phyloP scores from a whole-genome alignment of 305 asterid species.

The Striga hermonthica region DNA sequence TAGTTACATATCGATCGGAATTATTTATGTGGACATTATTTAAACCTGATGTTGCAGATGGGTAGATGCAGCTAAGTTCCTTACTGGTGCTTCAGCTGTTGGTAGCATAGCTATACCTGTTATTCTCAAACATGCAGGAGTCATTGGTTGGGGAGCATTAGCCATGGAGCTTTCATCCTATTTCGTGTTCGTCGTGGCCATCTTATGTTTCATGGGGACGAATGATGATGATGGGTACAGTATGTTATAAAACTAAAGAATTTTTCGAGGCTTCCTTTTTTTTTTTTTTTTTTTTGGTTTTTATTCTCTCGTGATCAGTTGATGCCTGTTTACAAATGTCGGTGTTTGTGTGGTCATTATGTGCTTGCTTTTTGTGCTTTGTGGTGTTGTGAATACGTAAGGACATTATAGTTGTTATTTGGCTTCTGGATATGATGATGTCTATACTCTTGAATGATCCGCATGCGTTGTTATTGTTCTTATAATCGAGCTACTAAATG shows the following conservation, averaged over 20 bases:
- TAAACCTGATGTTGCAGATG: constrained; percentile 49
- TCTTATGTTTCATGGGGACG: constrained; percentile 61
- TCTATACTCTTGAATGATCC: not conserved
- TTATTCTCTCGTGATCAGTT: constrained; percentile 1
- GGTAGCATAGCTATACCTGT: constrained; percentile 92
- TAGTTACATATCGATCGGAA: not conserved
- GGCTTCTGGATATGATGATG: not conserved
- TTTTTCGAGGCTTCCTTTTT: constrained; percentile 12
- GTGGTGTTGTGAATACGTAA: constrained; percentile 29
- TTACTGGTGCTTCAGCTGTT: constrained; percentile 83
- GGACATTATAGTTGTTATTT: not conserved
- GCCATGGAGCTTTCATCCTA: constrained; percentile 90
- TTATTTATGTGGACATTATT: constrained; percentile 28
- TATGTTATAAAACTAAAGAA: constrained; percentile 39
- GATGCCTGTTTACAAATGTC: constrained; percentile 17
- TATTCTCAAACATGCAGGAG: constrained; percentile 85
- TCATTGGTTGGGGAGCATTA: constrained; percentile 93
- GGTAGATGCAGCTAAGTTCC: constrained; percentile 75
- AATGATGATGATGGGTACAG: constrained; percentile 56
- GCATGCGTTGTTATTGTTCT: not conserved
- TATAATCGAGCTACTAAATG: no score
- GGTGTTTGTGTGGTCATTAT: not conserved
- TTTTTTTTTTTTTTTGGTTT: constrained; percentile 8
- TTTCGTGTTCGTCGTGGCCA: constrained; percentile 52
- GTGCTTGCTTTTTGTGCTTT: constrained; percentile 1